Evolutionary conservation across 345 rosid genomes (phyloP).

Genomic region (Excoecaria cochinchinensis): DNA sequence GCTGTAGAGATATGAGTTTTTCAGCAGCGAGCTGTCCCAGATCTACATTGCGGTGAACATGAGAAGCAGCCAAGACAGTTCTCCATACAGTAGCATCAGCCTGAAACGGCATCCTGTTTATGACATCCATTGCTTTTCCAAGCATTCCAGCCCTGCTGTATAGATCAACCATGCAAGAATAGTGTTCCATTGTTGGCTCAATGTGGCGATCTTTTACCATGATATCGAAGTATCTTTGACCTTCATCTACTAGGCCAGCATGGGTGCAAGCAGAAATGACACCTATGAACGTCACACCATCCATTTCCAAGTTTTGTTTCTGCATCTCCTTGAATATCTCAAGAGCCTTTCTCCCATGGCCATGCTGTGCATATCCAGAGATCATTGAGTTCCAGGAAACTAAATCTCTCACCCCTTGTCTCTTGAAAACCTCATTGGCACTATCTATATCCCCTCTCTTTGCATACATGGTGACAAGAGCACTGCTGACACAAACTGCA

Average conservation of each 20-base stretch:
- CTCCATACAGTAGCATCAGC: conserved; percentile 69
- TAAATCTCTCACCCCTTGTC: conserved; percentile 69
- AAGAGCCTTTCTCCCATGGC: conserved; percentile 62
- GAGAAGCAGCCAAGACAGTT: conserved; percentile 70
- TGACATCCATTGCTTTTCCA: conserved; percentile 62
- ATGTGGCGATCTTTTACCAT: conserved; percentile 60
- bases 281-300: conserved; percentile 63
- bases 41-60: conserved; percentile 59
- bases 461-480: conserved; percentile 81
- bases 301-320: conserved; percentile 45
- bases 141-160: conserved; percentile 82
- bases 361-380: conserved; percentile 84
- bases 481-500: conserved; percentile 70
- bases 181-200: conserved; percentile 68
- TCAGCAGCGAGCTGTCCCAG: conserved; percentile 75
- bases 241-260: conserved; percentile 68
- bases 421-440: conserved; percentile 60
- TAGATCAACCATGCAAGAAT: conserved; percentile 85
- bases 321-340: conserved; percentile 66
- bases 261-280: conserved; percentile 81
- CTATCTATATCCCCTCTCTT: conserved; percentile 76
- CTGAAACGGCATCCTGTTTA: conserved; percentile 56
- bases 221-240: conserved; percentile 56
- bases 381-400: conserved; percentile 74
- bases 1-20: conserved; percentile 70